These are phyloP conservation scores for Apiospora koreana DNA, from an alignment of 2,329 filamentous ascomycete genomes.

Conservation along the genomic window DNA sequence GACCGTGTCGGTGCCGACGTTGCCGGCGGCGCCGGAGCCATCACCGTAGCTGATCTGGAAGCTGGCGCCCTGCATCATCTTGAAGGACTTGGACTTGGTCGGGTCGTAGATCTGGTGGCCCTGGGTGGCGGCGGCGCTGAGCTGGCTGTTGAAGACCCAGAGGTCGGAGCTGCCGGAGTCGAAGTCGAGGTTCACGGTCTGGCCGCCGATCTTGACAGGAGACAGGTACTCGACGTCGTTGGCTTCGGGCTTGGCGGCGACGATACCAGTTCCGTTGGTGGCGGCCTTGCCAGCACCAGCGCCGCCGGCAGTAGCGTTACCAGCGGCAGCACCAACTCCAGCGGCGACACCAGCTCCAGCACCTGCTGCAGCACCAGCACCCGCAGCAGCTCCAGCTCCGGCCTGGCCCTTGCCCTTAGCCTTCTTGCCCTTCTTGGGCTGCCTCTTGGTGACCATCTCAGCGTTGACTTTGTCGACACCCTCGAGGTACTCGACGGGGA, in stretches of 20 bases:
- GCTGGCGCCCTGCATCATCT: slow-evolving; percentile 29
- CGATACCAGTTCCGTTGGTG: slow-evolving; percentile 24
- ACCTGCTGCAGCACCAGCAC: slow-evolving; percentile 14
- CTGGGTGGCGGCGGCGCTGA: slow-evolving; percentile 25
- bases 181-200: slow-evolving; percentile 35
- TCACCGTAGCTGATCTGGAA: slow-evolving; percentile 36
- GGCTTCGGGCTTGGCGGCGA: slow-evolving; percentile 27
- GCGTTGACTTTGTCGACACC: not conserved
- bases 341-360: not conserved
- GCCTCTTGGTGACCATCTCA: slow-evolving; percentile 18
- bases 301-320: slow-evolving; percentile 12
- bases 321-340: not conserved
- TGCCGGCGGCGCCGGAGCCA: slow-evolving; percentile 34
- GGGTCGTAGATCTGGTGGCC: slow-evolving; percentile 33
- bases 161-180: slow-evolving; percentile 37
- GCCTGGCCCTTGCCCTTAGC: not conserved
- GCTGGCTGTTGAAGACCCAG: slow-evolving; percentile 38
- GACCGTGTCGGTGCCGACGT: slow-evolving; percentile 36
- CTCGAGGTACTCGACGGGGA: not conserved
- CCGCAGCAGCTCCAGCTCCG: slow-evolving; percentile 10
- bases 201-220: slow-evolving; percentile 34
- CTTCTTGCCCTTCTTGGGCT: slow-evolving; percentile 15
- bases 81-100: slow-evolving; percentile 27
- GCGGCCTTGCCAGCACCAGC: slow-evolving; percentile 20
- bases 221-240: slow-evolving; percentile 35